These are phyloP conservation scores for Cornus florida DNA, from an alignment of 148 eudicot species.

Conservation along the genomic window DNA sequence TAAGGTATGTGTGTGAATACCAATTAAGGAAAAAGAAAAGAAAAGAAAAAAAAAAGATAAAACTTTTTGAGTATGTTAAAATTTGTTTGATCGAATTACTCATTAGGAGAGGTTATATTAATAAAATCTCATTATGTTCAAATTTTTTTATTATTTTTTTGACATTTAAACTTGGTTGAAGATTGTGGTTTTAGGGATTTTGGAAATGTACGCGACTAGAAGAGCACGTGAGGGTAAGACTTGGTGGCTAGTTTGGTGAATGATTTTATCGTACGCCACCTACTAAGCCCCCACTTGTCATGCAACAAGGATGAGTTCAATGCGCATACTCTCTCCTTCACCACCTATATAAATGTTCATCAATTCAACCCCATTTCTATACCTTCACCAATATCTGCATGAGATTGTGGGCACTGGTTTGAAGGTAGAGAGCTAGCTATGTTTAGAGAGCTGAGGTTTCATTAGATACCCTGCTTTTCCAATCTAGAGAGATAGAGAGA, in stretches of 20 bases:
- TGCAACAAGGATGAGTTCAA: conserved; percentile 33
- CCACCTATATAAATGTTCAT: conserved; percentile 14
- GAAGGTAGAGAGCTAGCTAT: neutral
- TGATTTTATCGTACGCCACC: conserved; percentile 35
- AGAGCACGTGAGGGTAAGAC: neutral
- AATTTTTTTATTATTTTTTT: no score
- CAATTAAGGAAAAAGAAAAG: no score
- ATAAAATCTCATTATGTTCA: no score
- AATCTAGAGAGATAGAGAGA: neutral
- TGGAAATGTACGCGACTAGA: neutral
- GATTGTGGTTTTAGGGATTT: neutral
- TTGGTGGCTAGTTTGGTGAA: conserved; percentile 6
- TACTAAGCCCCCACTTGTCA: conserved; percentile 33
- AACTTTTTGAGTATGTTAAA: no score
- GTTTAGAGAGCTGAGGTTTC: conserved; percentile 14
- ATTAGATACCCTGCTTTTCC: neutral
- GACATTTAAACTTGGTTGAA: no score
- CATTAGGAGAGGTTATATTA: no score
- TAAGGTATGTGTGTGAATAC: no score
- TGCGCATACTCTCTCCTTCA: neutral
- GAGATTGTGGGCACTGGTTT: conserved; percentile 2
- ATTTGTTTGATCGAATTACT: no score
- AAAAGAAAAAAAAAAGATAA: no score
- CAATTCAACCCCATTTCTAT: neutral
- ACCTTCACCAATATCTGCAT: conserved; percentile 18